These are phyloP conservation scores for Dothideomycetes sp. DNA, from an alignment of 2,329 filamentous ascomycete genomes.

Conservation along the genomic window DNA sequence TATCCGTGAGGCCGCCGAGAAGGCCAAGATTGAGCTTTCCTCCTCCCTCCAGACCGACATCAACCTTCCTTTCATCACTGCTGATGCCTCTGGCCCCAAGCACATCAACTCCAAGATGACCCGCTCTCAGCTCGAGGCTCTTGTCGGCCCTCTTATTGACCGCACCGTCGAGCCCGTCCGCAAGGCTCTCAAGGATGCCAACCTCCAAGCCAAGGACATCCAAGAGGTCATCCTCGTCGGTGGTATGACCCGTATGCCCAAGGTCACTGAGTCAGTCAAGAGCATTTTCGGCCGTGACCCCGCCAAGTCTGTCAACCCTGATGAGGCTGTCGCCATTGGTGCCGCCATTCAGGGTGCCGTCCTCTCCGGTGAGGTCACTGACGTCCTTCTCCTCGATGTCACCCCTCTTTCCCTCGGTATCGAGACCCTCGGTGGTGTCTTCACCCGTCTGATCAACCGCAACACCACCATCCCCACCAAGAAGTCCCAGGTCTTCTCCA, in stretches of 20 bases:
- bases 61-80: constrained; percentile 97
- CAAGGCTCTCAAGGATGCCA: constrained; percentile 94
- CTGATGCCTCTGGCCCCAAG: constrained; percentile 88
- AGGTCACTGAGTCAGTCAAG: constrained; percentile 94
- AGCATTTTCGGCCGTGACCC: constrained; percentile 92
- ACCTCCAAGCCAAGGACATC: constrained; percentile 83
- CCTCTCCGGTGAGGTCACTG: constrained; percentile 90
- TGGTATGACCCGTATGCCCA: constrained; percentile 99
- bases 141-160: constrained; percentile 81
- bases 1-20: constrained; percentile 97
- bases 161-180: constrained; percentile 85
- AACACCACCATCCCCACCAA: constrained; percentile 99
- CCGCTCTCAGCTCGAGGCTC: constrained; percentile 81
- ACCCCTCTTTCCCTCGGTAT: constrained; percentile 96
- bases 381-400: constrained; percentile 88
- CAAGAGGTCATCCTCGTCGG: constrained; percentile 96
- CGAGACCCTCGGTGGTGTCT: constrained; percentile 94
- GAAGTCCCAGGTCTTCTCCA: constrained; percentile 98
- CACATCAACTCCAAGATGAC: constrained; percentile 96
- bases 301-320: constrained; percentile 96
- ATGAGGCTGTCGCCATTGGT: constrained; percentile 96
- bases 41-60: constrained; percentile 94
- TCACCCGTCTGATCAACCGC: constrained; percentile 95
- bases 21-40: constrained; percentile 98
- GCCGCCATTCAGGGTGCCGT: constrained; percentile 96